Percentiles rank a stretch among this genome's conserved stretches.
Conservation (phyloP, 1,284 basidiomycete species). For the Naganishia cerealis region DNA sequence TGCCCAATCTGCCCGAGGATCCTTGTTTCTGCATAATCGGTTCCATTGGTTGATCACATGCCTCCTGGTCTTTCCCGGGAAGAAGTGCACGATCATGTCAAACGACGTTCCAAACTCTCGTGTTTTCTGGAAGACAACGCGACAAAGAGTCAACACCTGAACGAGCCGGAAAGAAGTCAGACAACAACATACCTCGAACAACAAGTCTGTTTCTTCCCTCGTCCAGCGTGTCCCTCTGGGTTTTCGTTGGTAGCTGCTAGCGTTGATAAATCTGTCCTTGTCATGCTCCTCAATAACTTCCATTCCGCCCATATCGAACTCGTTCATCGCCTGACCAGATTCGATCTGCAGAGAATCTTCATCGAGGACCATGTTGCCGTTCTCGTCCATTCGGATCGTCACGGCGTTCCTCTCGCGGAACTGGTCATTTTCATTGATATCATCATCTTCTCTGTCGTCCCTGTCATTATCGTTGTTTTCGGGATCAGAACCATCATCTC, state of each 20-base stretch:
- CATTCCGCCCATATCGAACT: slow-evolving; percentile 41
- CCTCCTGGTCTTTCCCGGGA: slow-evolving; percentile 48
- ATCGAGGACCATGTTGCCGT: slow-evolving; percentile 52
- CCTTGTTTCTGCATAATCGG: slow-evolving; percentile 46
- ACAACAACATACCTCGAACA: slow-evolving; percentile 42
- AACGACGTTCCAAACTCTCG: slow-evolving; percentile 55
- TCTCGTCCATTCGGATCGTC: slow-evolving; percentile 47
- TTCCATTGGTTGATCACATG: slow-evolving; percentile 54
- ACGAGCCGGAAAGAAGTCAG: neutral
- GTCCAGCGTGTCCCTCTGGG: slow-evolving; percentile 44
- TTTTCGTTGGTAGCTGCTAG: slow-evolving; percentile 46
- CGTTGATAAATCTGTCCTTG: slow-evolving; percentile 48
- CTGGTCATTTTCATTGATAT: slow-evolving; percentile 15
- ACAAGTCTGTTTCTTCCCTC: slow-evolving; percentile 48
- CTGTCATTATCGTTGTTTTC: slow-evolving; percentile 13
- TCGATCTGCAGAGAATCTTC: slow-evolving; percentile 49
- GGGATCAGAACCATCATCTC: slow-evolving; percentile 1
- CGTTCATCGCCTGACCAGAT: slow-evolving; percentile 29
- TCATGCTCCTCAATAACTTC: slow-evolving; percentile 51
- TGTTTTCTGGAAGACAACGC: slow-evolving; percentile 34
- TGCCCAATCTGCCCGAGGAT: slow-evolving; percentile 26
- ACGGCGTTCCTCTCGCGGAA: slow-evolving; percentile 37
- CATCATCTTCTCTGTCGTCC: neutral
- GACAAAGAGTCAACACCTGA: neutral
- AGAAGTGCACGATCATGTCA: slow-evolving; percentile 53